Evolutionary conservation across 1,284 basidiomycete species (phyloP).

Genomic region (Ceraceosorus bombacis): DNA sequence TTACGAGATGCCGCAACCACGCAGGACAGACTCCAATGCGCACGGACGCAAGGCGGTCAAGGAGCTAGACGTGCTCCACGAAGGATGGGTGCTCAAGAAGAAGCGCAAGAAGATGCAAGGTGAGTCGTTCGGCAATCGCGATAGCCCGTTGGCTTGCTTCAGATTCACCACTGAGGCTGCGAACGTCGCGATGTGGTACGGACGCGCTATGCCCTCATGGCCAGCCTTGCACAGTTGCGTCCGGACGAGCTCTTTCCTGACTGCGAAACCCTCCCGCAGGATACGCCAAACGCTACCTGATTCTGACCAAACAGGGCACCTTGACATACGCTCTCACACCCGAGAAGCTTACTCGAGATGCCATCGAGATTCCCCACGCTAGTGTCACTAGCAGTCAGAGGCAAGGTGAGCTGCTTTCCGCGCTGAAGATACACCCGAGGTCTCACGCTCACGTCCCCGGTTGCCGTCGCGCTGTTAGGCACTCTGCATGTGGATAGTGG

Average conservation of each 20-base stretch:
- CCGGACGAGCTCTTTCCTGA: too few species aligned
- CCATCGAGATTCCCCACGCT: slow-evolving; percentile 45
- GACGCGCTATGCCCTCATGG: not conserved
- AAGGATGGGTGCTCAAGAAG: slow-evolving; percentile 48
- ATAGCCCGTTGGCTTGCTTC: not conserved
- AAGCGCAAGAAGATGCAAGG: slow-evolving; percentile 48
- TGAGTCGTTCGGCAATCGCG: slow-evolving; percentile 3
- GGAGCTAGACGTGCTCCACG: slow-evolving; percentile 31
- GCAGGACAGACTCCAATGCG: too few species aligned
- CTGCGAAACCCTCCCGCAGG: slow-evolving; percentile 13
- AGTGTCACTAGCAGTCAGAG: slow-evolving; percentile 41
- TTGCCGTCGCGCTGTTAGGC: slow-evolving; percentile 12
- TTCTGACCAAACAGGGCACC: slow-evolving; percentile 38
- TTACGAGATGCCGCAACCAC: too few species aligned
- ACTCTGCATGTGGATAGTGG: slow-evolving; percentile 47
- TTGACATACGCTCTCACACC: slow-evolving; percentile 39
- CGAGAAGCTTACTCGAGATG: slow-evolving; percentile 38
- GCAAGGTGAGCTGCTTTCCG: slow-evolving; percentile 20
- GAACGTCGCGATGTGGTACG: not conserved
- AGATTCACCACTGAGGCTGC: not conserved
- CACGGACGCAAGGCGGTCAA: slow-evolving; percentile 11
- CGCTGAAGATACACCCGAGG: not conserved
- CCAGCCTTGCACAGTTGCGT: too few species aligned
- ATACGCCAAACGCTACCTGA: slow-evolving; percentile 46
- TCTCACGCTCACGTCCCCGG: too few species aligned